Evolutionary conservation across 805 yeast genomes (phyloP).

Genomic region (Saccharomycopsis microspora): DNA sequence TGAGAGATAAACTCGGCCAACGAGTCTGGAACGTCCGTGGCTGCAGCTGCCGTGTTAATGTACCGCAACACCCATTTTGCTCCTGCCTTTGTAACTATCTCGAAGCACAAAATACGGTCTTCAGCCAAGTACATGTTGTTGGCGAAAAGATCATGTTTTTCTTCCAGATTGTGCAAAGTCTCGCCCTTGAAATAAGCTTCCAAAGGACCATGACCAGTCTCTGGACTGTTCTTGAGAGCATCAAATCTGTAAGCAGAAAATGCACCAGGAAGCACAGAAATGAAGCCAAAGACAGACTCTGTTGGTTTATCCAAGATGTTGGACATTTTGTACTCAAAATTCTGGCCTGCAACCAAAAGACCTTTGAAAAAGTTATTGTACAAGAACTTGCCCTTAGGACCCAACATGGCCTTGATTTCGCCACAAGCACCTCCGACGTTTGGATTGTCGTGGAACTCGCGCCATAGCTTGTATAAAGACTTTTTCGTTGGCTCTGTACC

Average conservation of each 20-base stretch:
- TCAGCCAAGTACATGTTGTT: conserved; percentile 64
- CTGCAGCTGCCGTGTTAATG: conserved; percentile 53
- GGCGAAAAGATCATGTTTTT: conserved; percentile 50
- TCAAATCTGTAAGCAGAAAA: conserved; percentile 52
- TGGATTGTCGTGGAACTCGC: conserved; percentile 45
- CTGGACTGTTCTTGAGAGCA: conserved; percentile 42
- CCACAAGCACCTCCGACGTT: conserved; percentile 65
- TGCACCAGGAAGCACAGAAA: conserved; percentile 59
- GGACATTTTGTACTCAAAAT: conserved; percentile 57
- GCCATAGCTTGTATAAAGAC: conserved; percentile 49
- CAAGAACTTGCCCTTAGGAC: conserved; percentile 33
- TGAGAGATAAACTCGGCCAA: conserved; percentile 53
- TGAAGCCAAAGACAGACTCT: conserved; percentile 54
- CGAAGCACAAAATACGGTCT: conserved; percentile 57
- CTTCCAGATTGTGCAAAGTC: conserved; percentile 45
- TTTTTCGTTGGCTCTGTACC: conserved; percentile 54
- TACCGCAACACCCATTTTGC: conserved; percentile 53
- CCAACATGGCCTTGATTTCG: conserved; percentile 53
- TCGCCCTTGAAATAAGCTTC: conserved; percentile 63
- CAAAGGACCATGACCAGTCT: conserved; percentile 43
- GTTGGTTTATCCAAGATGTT: conserved; percentile 58
- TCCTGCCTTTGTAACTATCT: conserved; percentile 45
- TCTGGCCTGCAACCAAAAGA: conserved; percentile 46
- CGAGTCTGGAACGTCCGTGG: conserved; percentile 57
- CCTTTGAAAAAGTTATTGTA: conserved; percentile 33